phyloP scores from a whole-genome alignment of 169 alveolate species.

The Plasmodium vinckei region DNA sequence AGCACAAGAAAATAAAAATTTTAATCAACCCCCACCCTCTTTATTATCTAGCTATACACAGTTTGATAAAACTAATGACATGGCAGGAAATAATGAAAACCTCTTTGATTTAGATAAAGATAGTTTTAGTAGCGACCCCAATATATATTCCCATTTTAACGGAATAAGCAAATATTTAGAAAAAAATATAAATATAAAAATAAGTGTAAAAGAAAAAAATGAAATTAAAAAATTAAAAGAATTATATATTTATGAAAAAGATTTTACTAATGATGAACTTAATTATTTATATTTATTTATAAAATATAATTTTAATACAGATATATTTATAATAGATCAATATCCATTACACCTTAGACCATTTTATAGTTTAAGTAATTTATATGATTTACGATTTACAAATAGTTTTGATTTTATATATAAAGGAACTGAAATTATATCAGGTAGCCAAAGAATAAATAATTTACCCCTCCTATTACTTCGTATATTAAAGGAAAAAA shows the following conservation, averaged over 20 bases:
- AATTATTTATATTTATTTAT: slow-evolving; percentile 20
- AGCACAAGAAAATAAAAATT: neutral
- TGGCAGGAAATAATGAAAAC: neutral
- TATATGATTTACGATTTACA: slow-evolving; percentile 50
- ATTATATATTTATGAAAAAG: slow-evolving; percentile 15
- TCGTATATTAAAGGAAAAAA: slow-evolving; percentile 16
- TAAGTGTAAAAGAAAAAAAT: slow-evolving; percentile 11
- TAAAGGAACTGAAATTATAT: slow-evolving; percentile 56
- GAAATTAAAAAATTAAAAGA: slow-evolving; percentile 11
- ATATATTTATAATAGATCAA: slow-evolving; percentile 42
- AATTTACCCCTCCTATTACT: slow-evolving; percentile 28
- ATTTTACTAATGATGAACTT: slow-evolving; percentile 52
- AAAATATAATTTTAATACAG: slow-evolving; percentile 25
- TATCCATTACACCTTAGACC: slow-evolving; percentile 51
- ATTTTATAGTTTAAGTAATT: slow-evolving; percentile 30
- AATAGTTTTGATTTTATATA: slow-evolving; percentile 58
- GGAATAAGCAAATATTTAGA: neutral
- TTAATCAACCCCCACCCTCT: too few relatives aligned
- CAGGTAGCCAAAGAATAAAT: slow-evolving; percentile 57
- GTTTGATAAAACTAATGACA: too few relatives aligned
- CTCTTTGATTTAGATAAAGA: neutral
- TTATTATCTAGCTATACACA: too few relatives aligned
- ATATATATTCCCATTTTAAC: neutral
- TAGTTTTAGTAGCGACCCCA: neutral
- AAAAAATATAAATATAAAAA: neutral